Evolutionary conservation across 352 stramenopile species (phyloP), one percentile per base, ranked within the genome.

Genomic region (Phytophthora kernoviae): DNA sequence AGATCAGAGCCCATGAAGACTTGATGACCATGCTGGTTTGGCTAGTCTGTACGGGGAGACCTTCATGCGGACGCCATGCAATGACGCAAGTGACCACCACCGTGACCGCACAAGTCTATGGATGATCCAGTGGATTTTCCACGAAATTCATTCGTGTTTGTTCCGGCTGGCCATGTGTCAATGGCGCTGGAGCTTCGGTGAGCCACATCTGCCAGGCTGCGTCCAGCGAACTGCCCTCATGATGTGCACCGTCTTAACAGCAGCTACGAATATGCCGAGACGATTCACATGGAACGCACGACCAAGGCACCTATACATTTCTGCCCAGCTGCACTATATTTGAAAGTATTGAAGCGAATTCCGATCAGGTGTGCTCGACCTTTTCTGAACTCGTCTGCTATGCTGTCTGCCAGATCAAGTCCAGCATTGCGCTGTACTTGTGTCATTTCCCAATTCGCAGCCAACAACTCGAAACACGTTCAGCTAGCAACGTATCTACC

Each of bases 391-490:
- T 37, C 50, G 45, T 43, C 24, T 34, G 33, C 55, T 32, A 57
- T 54, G 51, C 34, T 50, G 44, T 67, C 33, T 30, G 24, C 24
- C 24, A 30, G 24, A 21, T 43, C 37, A 17, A 43, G 47, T 50
- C 48, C 34, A 47, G 47, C 45, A 46, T 54, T 4, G 50, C 49
- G 18, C 22, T 22, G 20, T 6, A 22, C 26, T 17, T 5, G n/a
- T 52, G 54, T 59, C 74, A 83, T 62, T 81, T 54, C 36, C 47
- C 54, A 77, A 76, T 65, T 72, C 59, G 62, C 40, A 47, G 48
- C 37, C 45, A 39, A 43, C 14, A 3, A 43, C 55, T 55, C 62
- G 58, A 66, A 58, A 14, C 47, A 53, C 54, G 50, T 69, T 65
- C 34, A 17, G 34, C 55, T 30, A 57, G 45, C 58, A 62, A 62